Evolutionary conservation across 306 rosid genomes (phyloP), one percentile per base, ranked within the genome.

Genomic region (Trifolium repens): DNA sequence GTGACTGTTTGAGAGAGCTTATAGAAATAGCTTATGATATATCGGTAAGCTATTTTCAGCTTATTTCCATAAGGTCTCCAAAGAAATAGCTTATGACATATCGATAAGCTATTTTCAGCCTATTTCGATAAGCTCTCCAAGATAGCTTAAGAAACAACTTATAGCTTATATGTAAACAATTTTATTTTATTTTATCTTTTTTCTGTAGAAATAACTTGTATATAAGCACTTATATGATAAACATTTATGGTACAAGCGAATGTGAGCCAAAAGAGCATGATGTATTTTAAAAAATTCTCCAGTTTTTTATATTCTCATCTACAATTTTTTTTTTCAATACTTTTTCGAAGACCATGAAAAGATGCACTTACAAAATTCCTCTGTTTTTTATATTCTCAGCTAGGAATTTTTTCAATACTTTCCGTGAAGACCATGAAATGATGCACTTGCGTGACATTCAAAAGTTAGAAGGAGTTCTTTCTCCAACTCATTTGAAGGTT

Each of bases 351-450:
- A 92, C 86, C 99, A 96, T 75, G 92, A 92, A 83, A 81, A 89
- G 96, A 81, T 87, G 91, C 93, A 94, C 85, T 67, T 77, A 37
- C 8, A 2, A 7, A 52, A 14, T 53, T 60, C 22, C 60, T 50
- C 11, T 80, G 34, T 59, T 85, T 79, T 63, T 34, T 43, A 80
- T 76, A 46, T 85, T 74, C 63, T 72, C 90, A 92, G 98, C 98
- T 76, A 85, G 93, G 40, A 81, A 85, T 64, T 90, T 92, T 75
- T 90, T 90, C 89, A 92, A 58, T 79, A 89, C 85, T 81, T 92
- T 84, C 82, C 89, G 90, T 22, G 98, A 96, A 87, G 96, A 92
- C 86, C 99, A 96, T 76, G 92, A 94, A 83, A 81, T 90, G 96
- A 81, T 88, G 91, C 93, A 94, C 85, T 67, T 77, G 9, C 88